A percentile compares a stretch with the other conserved stretches of the same genome.
Conservation (phyloP, 2,329 filamentous ascomycete species). For the Alternaria alternata region DNA sequence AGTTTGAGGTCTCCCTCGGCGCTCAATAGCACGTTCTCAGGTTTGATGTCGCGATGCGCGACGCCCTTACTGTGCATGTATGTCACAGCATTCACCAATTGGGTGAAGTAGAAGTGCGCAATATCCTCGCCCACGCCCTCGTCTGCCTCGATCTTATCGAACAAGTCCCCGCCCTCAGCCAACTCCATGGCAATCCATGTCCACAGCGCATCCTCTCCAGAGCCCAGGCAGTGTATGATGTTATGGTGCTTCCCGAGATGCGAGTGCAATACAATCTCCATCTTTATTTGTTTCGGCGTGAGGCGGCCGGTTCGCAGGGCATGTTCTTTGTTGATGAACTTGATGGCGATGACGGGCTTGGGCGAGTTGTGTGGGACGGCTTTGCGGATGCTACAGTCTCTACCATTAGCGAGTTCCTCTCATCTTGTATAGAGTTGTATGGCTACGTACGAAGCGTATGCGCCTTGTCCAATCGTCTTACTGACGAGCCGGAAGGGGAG, state of each 20-base stretch:
- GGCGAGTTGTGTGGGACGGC: conserved; percentile 75
- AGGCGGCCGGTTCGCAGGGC: conserved; percentile 89
- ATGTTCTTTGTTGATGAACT: conserved; percentile 98
- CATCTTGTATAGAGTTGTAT: no score
- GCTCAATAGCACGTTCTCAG: conserved; percentile 93
- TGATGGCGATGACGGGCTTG: conserved; percentile 90
- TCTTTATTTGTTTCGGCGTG: conserved; percentile 84
- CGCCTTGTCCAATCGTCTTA: conserved; percentile 94
- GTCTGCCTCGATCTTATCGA: conserved; percentile 99
- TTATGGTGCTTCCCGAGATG: conserved; percentile 90
- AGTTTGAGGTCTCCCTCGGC: conserved; percentile 88
- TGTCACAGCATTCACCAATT: conserved; percentile 86
- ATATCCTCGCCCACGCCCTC: conserved; percentile 94
- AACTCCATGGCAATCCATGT: conserved; percentile 99
- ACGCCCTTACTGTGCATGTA: conserved; percentile 98
- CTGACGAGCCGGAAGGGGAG: conserved; percentile 95
- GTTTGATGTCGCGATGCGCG: conserved; percentile 77
- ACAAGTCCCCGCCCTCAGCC: conserved; percentile 92
- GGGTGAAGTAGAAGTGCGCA: conserved; percentile 94
- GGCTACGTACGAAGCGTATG: conserved; percentile 81
- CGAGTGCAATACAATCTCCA: conserved; percentile 90
- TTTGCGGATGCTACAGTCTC: conserved; percentile 74
- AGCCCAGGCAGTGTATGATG: conserved; percentile 90
- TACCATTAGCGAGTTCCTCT: not conserved
- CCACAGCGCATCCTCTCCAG: conserved; percentile 86